Conservation (phyloP, 108 stramenopile species). For the Cyclotella cryptica region DNA sequence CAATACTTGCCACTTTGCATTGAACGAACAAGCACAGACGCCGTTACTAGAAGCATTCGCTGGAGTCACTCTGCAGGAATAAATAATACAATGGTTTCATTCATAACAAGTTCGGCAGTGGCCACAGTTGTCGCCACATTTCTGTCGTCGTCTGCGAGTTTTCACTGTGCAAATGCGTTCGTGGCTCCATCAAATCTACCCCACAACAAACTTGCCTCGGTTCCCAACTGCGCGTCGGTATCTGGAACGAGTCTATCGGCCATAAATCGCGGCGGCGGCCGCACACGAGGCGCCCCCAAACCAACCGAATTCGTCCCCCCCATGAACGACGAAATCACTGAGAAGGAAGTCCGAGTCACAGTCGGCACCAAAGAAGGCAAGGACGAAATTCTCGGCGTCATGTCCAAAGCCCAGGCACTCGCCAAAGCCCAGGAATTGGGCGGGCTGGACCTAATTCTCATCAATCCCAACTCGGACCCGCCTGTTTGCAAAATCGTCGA, state of each 20-base stretch:
- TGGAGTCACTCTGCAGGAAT: no score
- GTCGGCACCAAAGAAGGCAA: conserved; percentile 63
- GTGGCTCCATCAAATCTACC: conserved; percentile 5
- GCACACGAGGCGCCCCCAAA: conserved; percentile 32
- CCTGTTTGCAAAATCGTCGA: conserved; percentile 96
- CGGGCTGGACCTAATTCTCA: conserved; percentile 89
- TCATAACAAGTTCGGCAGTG: conserved; percentile 8
- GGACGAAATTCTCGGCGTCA: conserved; percentile 91
- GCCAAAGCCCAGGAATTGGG: conserved; percentile 87
- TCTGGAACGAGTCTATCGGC: conserved; percentile 29
- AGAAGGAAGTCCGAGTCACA: conserved; percentile 73
- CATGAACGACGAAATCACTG: conserved; percentile 83
- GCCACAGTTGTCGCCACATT: conserved; percentile 20
- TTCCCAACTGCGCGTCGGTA: no score
- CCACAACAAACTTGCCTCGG: background rate
- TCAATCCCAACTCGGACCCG: conserved; percentile 90
- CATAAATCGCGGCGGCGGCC: conserved; percentile 52
- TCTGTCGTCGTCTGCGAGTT: conserved; percentile 13
- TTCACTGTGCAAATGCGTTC: conserved; percentile 28
- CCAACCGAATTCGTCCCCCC: conserved; percentile 67
- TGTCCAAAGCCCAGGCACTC: conserved; percentile 86
- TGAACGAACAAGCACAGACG: no score
- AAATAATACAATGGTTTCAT: conserved; percentile 9
- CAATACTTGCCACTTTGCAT: no score
- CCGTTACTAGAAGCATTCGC: no score